Percentiles rank a stretch among this genome's conserved stretches.
phyloP scores from a whole-genome alignment of 192 early-diverging fungal genomes.

The Spinellus fusiger region DNA sequence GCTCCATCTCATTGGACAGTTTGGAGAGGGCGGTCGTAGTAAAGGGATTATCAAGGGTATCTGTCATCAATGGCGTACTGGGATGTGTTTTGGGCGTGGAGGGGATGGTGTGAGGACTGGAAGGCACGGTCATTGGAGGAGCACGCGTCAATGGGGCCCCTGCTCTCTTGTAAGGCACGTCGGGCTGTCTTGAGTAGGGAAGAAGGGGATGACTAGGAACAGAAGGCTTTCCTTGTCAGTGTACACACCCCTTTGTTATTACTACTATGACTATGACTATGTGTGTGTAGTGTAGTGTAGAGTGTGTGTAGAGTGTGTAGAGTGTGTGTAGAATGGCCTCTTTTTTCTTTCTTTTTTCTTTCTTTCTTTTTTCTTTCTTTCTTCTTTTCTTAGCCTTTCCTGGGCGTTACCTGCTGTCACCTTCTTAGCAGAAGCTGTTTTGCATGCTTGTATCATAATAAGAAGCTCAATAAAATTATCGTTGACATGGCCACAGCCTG shows the following conservation, averaged over 20 bases:
- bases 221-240: no score
- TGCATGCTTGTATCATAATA: slow-evolving; percentile 96
- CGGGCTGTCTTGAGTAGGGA: slow-evolving; percentile 89
- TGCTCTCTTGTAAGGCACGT: slow-evolving; percentile 50
- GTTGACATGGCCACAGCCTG: slow-evolving; percentile 92
- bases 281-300: no score
- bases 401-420: slow-evolving; percentile 57
- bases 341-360: not conserved
- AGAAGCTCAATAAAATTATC: slow-evolving; percentile 96
- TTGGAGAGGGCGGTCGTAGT: not conserved
- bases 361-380: not conserved
- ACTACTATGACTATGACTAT: no score
- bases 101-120: slow-evolving; percentile 12
- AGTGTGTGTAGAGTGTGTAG: not conserved
- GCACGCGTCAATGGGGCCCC: slow-evolving; percentile 41
- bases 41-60: not conserved
- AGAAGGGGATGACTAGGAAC: slow-evolving; percentile 87
- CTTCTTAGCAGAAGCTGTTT: slow-evolving; percentile 82
- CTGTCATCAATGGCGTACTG: not conserved
- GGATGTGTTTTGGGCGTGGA: slow-evolving; percentile 2
- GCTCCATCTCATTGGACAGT: slow-evolving; percentile 1
- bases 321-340: not conserved
- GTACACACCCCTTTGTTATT: no score
- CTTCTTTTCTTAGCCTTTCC: not conserved
- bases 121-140: slow-evolving; percentile 32